Percentiles rank a stretch among this genome's conserved stretches.
Evolutionary conservation across 1,139 yeast genomes (phyloP).

Genomic region (Scheffersomyces illinoinensis): DNA sequence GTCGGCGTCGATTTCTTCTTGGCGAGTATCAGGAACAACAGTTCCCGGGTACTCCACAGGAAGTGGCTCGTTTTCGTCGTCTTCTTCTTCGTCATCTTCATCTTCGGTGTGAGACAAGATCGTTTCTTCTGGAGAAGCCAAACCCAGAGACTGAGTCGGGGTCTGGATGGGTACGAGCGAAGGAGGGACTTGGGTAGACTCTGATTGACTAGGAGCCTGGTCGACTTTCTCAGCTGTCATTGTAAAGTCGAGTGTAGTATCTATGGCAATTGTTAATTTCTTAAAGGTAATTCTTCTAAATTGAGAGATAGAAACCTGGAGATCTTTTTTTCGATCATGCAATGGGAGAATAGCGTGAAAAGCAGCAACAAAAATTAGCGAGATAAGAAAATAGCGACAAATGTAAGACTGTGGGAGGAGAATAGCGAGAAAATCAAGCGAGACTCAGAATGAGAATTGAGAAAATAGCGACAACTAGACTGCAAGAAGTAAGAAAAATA

Average conservation of each 20-base stretch:
- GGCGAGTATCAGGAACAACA: constrained; percentile 57
- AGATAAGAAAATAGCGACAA: not conserved
- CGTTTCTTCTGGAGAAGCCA: constrained; percentile 2
- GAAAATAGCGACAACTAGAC: not conserved
- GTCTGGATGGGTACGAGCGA: not conserved
- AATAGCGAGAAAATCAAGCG: not conserved
- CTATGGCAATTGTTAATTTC: not conserved
- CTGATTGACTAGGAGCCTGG: not conserved
- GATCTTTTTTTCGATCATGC: not conserved
- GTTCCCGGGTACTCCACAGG: constrained; percentile 48
- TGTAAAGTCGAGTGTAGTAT: not conserved
- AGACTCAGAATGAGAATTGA: not conserved
- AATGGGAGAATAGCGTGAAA: not conserved
- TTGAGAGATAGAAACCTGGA: not conserved
- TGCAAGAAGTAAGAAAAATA: not conserved
- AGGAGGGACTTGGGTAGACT: not conserved
- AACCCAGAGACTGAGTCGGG: not conserved
- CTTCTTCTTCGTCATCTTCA: constrained; percentile 26
- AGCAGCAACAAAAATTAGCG: not conserved
- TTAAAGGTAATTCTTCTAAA: not conserved
- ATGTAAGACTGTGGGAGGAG: not conserved
- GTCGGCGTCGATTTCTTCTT: constrained; percentile 46
- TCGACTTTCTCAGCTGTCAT: not conserved
- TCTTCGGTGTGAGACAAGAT: constrained; percentile 15
- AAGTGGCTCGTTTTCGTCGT: constrained; percentile 29